Percentiles rank a stretch among this genome's conserved stretches.
These are phyloP conservation scores for Epichloe sibirici DNA, from an alignment of 2,329 filamentous ascomycete species.

Conservation along the genomic window DNA sequence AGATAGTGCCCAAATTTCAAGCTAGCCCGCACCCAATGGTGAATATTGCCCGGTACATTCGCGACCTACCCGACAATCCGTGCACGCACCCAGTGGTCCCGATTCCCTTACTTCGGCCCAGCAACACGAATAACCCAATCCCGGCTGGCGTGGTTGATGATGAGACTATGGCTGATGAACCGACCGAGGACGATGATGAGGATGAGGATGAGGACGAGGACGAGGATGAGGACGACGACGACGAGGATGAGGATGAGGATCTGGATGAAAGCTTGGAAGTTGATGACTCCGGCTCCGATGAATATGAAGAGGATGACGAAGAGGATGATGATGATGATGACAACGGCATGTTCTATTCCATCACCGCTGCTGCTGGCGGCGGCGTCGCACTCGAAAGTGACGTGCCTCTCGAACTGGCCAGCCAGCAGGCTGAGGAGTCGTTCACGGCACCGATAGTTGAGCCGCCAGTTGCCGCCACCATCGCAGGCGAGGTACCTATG, in stretches of 20 bases:
- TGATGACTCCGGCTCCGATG: neutral
- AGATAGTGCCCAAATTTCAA: slow-evolving; percentile 9
- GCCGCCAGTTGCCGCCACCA: neutral
- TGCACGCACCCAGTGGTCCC: slow-evolving; percentile 5
- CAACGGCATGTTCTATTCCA: neutral
- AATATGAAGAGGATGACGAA: neutral
- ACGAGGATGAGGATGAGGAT: slow-evolving; percentile 10
- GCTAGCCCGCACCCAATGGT: slow-evolving; percentile 10
- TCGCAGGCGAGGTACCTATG: neutral
- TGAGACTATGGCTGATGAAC: slow-evolving; percentile 1
- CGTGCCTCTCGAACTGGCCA: neutral
- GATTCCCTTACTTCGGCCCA: neutral
- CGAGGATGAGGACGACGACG: slow-evolving; percentile 11
- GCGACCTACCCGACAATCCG: slow-evolving; percentile 19
- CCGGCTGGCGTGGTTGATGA: slow-evolving; percentile 8
- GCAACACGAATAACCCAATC: neutral
- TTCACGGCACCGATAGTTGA: neutral
- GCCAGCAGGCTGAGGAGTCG: neutral
- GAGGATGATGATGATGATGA: neutral
- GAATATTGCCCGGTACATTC: slow-evolving; percentile 15
- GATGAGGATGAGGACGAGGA: slow-evolving; percentile 9
- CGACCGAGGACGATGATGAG: slow-evolving; percentile 8
- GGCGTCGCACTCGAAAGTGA: neutral
- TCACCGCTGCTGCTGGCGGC: neutral
- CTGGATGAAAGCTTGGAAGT: neutral